Conservation (phyloP, 192 early-diverging fungal species). For the Phycomyces blakesleeanus region DNA sequence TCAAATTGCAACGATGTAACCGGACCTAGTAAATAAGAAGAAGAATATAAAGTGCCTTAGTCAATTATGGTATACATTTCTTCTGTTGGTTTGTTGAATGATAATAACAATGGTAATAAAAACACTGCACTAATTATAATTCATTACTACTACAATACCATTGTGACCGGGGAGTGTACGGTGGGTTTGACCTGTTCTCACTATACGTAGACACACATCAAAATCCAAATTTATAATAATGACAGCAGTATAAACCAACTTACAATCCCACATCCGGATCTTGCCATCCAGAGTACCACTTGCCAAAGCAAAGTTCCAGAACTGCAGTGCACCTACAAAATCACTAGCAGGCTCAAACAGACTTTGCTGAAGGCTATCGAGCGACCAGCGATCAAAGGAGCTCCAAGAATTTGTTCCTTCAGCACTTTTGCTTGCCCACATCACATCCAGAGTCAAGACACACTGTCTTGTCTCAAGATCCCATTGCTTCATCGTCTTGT, state of each 20-base stretch:
- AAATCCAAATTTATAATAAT: too few relatives aligned
- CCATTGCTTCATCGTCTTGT: conserved; percentile 77
- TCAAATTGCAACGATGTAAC: conserved; percentile 65
- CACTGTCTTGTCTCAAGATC: conserved; percentile 63
- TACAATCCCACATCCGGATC: conserved; percentile 76
- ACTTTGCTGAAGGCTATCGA: conserved; percentile 4
- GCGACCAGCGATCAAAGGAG: neutral
- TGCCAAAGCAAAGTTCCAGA: conserved; percentile 67
- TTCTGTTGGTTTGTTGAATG: too few relatives aligned
- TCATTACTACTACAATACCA: conserved; percentile 12
- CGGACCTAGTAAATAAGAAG: conserved; percentile 28
- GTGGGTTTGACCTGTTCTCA: conserved; percentile 69
- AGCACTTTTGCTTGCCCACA: conserved; percentile 53
- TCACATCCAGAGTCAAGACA: conserved; percentile 63
- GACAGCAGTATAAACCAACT: too few relatives aligned
- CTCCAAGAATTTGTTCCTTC: neutral
- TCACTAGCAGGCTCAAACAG: conserved; percentile 39
- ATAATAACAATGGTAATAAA: too few relatives aligned
- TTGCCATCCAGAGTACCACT: conserved; percentile 72
- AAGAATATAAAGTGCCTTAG: neutral
- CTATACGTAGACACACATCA: too few relatives aligned
- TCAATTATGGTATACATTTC: too few relatives aligned
- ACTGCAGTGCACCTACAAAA: conserved; percentile 70
- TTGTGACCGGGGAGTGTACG: conserved; percentile 67
- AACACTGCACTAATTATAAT: too few relatives aligned